Evolutionary conservation across 2,329 filamentous ascomycete genomes (phyloP), one percentile per base, ranked within the genome.

Genomic region (Curvularia lunata): DNA sequence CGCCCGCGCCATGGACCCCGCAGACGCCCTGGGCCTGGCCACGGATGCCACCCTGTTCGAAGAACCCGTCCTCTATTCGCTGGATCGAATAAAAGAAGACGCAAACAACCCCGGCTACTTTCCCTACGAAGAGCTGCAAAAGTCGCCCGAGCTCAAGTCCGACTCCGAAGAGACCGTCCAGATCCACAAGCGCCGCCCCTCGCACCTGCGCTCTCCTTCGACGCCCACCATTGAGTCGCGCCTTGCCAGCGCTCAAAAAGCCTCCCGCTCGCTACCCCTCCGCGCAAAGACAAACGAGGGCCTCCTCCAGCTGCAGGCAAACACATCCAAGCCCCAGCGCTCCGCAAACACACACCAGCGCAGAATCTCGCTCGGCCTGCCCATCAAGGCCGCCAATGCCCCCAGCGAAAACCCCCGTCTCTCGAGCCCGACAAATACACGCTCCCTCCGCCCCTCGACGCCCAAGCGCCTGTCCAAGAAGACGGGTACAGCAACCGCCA

Each of bases 241-340:
- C 7, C 54, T 63, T 25, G 56, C 50, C 40, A 61, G 52, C 32
- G 53, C 59, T 3, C 58, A 61, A 16, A 48, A 54, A 25, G 52
- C 54, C 8, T 63, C 64, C 2, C 49, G 57, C 16, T 48, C 56
- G n/a, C 53, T 65, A 2, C 58, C 56, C n/a, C 54, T 58, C 12
- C 54, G 64, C n/a, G 54, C 61, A 23, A 67, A 64, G 49, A 67
- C 61, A 18, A 67, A 65, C 19, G 63, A 67, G 46, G 68, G 68
- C 2, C 56, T 70, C 10, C 49, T 69, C 12, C 61, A 69, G 28
- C 49, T 70, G 23, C 65, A 62, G 19, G 60, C 66, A 48, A 65
- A 63, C 9, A 43, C 59, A 0, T 48, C 61, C 21, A 67, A 63
- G 58, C 48, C 40, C 18, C 50, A 60, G 37, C 57, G 34, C 54